A percentile compares a stretch with the other conserved stretches of the same genome.
These are phyloP conservation scores for Ophiostoma himal-ulmi DNA, from an alignment of 2,329 filamentous ascomycete species.

Conservation along the genomic window DNA sequence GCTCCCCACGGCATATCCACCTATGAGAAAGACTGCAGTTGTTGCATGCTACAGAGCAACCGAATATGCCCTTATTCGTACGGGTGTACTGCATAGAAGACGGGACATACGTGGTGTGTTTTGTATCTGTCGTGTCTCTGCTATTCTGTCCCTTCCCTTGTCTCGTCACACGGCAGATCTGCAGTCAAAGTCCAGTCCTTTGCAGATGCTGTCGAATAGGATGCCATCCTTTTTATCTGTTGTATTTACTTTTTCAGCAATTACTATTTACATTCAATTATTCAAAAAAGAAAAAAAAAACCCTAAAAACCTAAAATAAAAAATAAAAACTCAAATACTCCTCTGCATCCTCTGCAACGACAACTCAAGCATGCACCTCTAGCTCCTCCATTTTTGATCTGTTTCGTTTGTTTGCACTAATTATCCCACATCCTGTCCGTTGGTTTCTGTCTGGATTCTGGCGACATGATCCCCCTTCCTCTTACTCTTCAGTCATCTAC, in stretches of 20 bases:
- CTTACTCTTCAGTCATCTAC: too few species aligned
- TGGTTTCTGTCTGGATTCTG: background rate
- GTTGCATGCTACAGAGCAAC: background rate
- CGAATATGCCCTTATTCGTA: background rate
- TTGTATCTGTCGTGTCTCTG: background rate
- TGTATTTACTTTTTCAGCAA: background rate
- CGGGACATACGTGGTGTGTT: background rate
- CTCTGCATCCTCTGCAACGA: slow-evolving; percentile 3
- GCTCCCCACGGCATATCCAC: background rate
- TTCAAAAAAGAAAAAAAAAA: too few species aligned
- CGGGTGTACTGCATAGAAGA: background rate
- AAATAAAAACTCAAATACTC: background rate
- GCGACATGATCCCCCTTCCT: too few species aligned
- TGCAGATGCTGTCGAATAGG: background rate
- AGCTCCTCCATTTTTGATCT: background rate
- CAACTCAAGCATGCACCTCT: background rate
- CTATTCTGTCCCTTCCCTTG: background rate
- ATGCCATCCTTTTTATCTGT: slow-evolving; percentile 5
- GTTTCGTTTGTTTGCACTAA: background rate
- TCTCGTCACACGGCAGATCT: background rate
- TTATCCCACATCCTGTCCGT: background rate
- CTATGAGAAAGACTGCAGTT: background rate
- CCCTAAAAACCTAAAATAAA: too few species aligned
- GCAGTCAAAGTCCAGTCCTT: background rate
- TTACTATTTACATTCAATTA: background rate